Base-by-base conservation (phyloP, 1,284 basidiomycete genomes). In the Amylostereum areolatum region DNA sequence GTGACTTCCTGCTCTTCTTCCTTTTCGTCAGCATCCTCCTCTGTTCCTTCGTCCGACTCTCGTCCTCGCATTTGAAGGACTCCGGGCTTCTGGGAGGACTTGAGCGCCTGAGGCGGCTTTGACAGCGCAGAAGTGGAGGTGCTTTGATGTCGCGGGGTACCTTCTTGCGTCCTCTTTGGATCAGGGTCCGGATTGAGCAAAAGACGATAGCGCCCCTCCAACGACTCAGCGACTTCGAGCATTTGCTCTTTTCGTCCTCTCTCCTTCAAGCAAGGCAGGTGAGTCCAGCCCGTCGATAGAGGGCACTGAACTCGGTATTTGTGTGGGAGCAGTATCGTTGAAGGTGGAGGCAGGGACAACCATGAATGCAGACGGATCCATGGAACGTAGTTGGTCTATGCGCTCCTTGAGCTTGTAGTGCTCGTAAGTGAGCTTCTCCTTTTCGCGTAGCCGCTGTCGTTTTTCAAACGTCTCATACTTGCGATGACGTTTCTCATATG, bases 321-420 rank as follows among this genome's bases (percentile, higher is more conserved):
- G 18, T 18, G 18, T 18, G 18, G 18, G 18, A 18, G 18, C 18
- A 18, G 18, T 18, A 18, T 18, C 18, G 18, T 18, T 18, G 60
- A 88, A 86, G 30, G 72, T 71, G 12, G 75, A 67, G 5, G 77
- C 74, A 43, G 83, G 76, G 41, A 88, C 69, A 29, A 71, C 60
- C 34, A 87, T 74, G 64, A 90, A 91, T 1, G 83, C 80, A 45
- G 75, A 66, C 40, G 76, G 65, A 55, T 92, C 88, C 78, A 89
- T 85, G 18, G 70, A 74, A 53, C 78, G 80, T 51, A 96, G 73
- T 61, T 93, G 84, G 42, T 95, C 92, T 55, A 95, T 89, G 32
- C 92, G 81, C 60, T 91, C 83, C 59, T 87, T 85, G 59, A 97
- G 81, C 65, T 93, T 94, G 70, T 93, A 91, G 55, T 93, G 89